Conservation (phyloP, 441 rosid genomes). For the Theobroma grandiflorum region DNA sequence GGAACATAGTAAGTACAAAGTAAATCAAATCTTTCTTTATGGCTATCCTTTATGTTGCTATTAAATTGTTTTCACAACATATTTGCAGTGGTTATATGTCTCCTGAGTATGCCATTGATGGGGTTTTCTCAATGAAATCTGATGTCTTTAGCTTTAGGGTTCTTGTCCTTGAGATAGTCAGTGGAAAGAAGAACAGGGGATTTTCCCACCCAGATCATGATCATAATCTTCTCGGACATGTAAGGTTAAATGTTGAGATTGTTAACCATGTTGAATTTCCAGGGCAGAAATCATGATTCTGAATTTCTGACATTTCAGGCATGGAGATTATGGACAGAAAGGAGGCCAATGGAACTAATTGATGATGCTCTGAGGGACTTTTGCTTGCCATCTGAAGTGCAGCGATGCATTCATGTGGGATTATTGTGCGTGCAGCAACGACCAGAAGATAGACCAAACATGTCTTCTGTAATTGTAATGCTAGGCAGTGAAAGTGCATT, state of each 20-base stretch:
- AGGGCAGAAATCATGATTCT: too few relatives aligned
- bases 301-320: slow-evolving; percentile 26
- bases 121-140: too few relatives aligned
- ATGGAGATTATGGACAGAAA: slow-evolving; percentile 43
- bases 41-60: too few relatives aligned
- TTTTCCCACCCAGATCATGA: slow-evolving; percentile 28
- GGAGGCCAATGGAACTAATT: slow-evolving; percentile 33
- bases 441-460: slow-evolving; percentile 42
- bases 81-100: too few relatives aligned
- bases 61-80: too few relatives aligned
- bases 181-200: slow-evolving; percentile 36
- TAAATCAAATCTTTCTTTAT: too few relatives aligned
- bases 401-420: slow-evolving; percentile 29
- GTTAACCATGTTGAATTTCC: not conserved
- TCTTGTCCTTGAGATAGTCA: slow-evolving; percentile 22
- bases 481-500: slow-evolving; percentile 30
- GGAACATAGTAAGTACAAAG: slow-evolving; percentile 51
- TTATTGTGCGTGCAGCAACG: slow-evolving; percentile 37
- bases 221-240: slow-evolving; percentile 33
- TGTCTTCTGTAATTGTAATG: slow-evolving; percentile 35
- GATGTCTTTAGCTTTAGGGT: too few relatives aligned
- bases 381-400: slow-evolving; percentile 17
- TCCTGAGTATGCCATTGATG: too few relatives aligned
- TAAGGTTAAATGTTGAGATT: not conserved
- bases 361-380: slow-evolving; percentile 21